These are phyloP conservation scores for Aspergillus panamensis DNA, from an alignment of 495 filamentous ascomycete species.

Conservation along the genomic window DNA sequence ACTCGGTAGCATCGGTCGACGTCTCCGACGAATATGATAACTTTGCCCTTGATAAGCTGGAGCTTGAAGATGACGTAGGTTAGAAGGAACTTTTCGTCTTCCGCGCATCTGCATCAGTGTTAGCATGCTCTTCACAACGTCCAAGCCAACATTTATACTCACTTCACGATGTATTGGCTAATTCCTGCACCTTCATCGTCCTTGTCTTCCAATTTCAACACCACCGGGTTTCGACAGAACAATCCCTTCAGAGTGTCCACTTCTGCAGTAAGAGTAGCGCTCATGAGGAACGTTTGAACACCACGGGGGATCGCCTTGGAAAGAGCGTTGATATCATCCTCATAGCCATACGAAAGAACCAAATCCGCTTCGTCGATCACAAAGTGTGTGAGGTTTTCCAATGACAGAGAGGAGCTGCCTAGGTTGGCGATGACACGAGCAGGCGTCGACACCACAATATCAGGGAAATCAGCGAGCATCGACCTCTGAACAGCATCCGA, in stretches of 20 bases:
- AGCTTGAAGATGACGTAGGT: conserved; percentile 93
- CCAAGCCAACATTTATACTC: conserved; percentile 18
- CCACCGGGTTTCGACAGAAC: conserved; percentile 76
- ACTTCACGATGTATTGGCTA: conserved; percentile 83
- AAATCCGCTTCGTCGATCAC: conserved; percentile 96
- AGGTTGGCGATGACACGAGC: conserved; percentile 68
- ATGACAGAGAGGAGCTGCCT: conserved; percentile 62
- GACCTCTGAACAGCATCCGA: conserved; percentile 81
- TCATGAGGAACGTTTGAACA: conserved; percentile 88
- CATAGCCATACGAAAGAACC: conserved; percentile 91
- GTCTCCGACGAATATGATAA: conserved; percentile 89
- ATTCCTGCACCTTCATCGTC: conserved; percentile 70
- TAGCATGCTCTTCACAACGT: neutral
- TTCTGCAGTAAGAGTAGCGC: conserved; percentile 83
- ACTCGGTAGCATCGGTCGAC: conserved; percentile 91
- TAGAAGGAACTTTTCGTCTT: conserved; percentile 96
- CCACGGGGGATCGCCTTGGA: conserved; percentile 74
- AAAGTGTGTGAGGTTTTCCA: conserved; percentile 68
- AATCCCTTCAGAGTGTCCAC: conserved; percentile 79
- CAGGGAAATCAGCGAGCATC: conserved; percentile 80
- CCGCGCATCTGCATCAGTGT: conserved; percentile 60
- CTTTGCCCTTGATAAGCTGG: conserved; percentile 90
- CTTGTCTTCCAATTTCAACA: conserved; percentile 72
- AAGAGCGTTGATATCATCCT: conserved; percentile 78
- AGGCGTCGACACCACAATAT: conserved; percentile 87